Evolutionary conservation across 2,329 filamentous ascomycete species (phyloP).

Genomic region (Penicillium sp.): DNA sequence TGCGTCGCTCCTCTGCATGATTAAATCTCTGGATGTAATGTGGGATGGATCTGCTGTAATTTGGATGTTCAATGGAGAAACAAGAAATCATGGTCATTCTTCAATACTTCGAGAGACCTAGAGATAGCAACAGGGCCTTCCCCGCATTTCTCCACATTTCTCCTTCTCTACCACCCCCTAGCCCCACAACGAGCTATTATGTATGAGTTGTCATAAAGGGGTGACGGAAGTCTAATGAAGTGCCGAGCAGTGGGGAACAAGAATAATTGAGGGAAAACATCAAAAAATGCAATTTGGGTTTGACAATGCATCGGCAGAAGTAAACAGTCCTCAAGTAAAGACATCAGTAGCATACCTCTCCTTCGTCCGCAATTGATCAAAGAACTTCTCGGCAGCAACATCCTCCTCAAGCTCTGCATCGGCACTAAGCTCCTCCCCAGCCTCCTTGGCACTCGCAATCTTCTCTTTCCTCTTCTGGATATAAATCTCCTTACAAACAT

Average conservation of each 20-base stretch:
- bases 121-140: not conserved
- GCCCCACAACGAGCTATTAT: not conserved
- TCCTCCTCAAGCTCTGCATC: conserved; percentile 24
- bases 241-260: not conserved
- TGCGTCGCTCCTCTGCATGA: not conserved
- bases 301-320: not conserved
- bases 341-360: conserved; percentile 63
- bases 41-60: too few relatives aligned
- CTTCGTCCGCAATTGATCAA: conserved; percentile 41
- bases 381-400: conserved; percentile 29
- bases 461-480: conserved; percentile 31
- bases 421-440: conserved; percentile 25
- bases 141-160: not conserved
- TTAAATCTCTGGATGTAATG: too few relatives aligned
- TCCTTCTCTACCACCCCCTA: not conserved
- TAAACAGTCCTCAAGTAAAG: conserved; percentile 42
- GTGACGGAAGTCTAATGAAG: not conserved
- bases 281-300: too few relatives aligned
- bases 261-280: too few relatives aligned
- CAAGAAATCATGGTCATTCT: too few relatives aligned
- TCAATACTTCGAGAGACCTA: too few relatives aligned
- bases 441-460: conserved; percentile 35
- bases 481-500: conserved; percentile 38
- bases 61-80: too few relatives aligned
- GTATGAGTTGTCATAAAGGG: not conserved